Percentiles rank a stretch among this genome's conserved stretches.
These are phyloP conservation scores for Curvularia hawaiiensis DNA, from an alignment of 2,329 filamentous ascomycete genomes.

Conservation along the genomic window DNA sequence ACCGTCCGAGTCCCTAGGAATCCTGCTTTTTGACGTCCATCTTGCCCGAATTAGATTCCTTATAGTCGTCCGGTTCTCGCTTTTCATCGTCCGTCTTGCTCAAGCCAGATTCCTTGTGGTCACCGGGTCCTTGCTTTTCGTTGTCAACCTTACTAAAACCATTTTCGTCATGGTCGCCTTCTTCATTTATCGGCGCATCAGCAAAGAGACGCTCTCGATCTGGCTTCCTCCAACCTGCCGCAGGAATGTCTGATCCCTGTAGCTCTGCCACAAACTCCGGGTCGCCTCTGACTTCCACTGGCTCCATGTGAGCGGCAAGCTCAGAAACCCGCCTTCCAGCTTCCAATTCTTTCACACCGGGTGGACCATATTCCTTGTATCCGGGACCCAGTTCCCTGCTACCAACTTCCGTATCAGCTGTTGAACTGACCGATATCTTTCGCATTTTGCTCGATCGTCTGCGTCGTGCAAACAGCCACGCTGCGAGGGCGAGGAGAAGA, in stretches of 20 bases:
- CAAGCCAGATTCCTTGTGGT: conserved; percentile 6
- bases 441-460: conserved; percentile 11
- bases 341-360: conserved; percentile 9
- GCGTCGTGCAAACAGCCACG: conserved; percentile 21
- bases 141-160: conserved; percentile 1
- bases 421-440: conserved; percentile 2
- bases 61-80: conserved; percentile 3
- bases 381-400: neutral
- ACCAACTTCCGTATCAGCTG: conserved; percentile 21
- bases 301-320: conserved; percentile 16
- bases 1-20: neutral
- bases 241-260: conserved; percentile 15
- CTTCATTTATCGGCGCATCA: conserved; percentile 21
- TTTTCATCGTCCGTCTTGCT: conserved; percentile 5
- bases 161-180: conserved; percentile 5
- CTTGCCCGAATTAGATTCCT: conserved; percentile 2
- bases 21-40: conserved; percentile 15
- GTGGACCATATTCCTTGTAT: neutral
- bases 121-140: neutral
- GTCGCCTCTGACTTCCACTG: conserved; percentile 13
- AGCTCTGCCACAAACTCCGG: conserved; percentile 19
- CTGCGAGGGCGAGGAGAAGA: conserved; percentile 17
- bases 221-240: neutral
- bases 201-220: conserved; percentile 18
- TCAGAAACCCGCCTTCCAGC: conserved; percentile 14